These are phyloP conservation scores for Parietichytrium sp. DNA, from an alignment of 108 stramenopile genomes.

Conservation along the genomic window DNA sequence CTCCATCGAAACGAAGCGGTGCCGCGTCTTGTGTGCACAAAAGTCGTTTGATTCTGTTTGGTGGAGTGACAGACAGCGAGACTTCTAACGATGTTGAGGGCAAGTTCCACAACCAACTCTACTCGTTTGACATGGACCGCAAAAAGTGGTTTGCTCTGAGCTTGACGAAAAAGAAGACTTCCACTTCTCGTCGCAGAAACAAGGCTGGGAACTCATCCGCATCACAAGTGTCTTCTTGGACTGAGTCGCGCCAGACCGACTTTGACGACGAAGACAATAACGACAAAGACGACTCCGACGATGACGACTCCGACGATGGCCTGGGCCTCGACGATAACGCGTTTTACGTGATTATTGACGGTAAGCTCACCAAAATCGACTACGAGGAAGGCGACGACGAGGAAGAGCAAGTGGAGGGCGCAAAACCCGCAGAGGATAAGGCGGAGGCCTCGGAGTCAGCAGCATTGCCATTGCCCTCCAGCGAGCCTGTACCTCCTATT, in stretches of 20 bases:
- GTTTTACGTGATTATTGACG: constrained; percentile 36
- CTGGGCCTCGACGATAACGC: constrained; percentile 22
- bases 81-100: constrained; percentile 37
- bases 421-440: neutral
- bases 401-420: neutral
- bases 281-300: constrained; percentile 41
- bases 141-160: constrained; percentile 50
- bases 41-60: constrained; percentile 58
- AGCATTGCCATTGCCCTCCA: neutral
- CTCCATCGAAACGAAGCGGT: constrained; percentile 55
- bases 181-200: neutral
- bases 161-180: neutral
- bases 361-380: constrained; percentile 25
- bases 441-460: neutral
- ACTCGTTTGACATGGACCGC: constrained; percentile 60
- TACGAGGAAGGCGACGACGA: neutral
- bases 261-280: constrained; percentile 40
- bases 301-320: constrained; percentile 5
- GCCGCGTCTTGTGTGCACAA: constrained; percentile 54
- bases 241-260: neutral
- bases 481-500: neutral
- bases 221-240: neutral
- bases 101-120: constrained; percentile 60
- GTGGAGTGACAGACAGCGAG: constrained; percentile 56
- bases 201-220: neutral